A percentile compares a stretch with the other conserved stretches of the same genome.
Conservation (phyloP, 2,329 filamentous ascomycete species). For the Hypoxylon sp. region DNA sequence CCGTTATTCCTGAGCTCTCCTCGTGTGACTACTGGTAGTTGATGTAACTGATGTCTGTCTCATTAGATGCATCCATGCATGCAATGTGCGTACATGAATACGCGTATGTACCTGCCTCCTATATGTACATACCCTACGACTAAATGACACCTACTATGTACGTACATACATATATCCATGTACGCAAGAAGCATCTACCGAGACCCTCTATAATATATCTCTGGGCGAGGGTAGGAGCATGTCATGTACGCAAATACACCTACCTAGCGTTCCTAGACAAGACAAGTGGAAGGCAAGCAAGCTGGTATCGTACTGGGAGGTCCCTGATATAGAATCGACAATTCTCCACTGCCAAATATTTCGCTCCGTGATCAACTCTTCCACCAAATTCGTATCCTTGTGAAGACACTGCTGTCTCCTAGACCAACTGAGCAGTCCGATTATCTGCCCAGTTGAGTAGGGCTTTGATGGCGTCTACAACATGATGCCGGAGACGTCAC, state of each 20-base stretch:
- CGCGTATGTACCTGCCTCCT: no score
- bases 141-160: no score
- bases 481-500: conserved; percentile 11
- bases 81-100: no score
- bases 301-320: conserved; percentile 10
- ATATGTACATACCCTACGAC: no score
- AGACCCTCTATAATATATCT: no score
- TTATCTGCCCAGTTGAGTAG: no score
- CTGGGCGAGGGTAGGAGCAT: not conserved
- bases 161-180: no score
- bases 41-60: no score
- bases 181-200: no score
- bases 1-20: not conserved
- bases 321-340: not conserved
- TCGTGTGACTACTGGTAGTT: not conserved
- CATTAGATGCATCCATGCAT: not conserved
- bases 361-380: not conserved
- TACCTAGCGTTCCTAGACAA: no score
- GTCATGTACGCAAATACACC: not conserved
- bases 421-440: no score
- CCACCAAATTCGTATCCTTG: not conserved
- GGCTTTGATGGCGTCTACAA: not conserved
- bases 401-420: not conserved
- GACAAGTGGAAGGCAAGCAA: conserved; percentile 9
- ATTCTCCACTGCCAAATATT: not conserved